phyloP scores from a whole-genome alignment of 2,329 filamentous ascomycete species.

The Aaosphaeria arxii region DNA sequence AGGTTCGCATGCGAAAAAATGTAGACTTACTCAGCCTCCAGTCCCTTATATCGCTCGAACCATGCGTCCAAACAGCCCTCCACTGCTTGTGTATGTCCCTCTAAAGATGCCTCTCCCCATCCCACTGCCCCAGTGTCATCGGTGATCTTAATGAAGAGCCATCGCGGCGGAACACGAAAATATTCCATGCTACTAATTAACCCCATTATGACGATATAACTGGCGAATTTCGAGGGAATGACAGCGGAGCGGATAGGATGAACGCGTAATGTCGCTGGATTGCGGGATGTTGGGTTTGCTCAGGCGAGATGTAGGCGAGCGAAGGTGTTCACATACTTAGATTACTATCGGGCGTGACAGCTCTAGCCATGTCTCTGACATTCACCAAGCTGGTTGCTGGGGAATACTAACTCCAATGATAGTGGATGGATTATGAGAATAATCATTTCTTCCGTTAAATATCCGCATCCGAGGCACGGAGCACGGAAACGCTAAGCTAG shows the following conservation, averaged over 20 bases:
- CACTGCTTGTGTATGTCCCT: conserved; percentile 71
- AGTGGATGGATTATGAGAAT: too few species aligned
- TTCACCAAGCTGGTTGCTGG: too few species aligned
- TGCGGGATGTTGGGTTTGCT: not conserved
- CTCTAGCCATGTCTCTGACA: too few species aligned
- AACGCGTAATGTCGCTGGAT: not conserved
- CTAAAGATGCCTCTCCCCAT: conserved; percentile 73
- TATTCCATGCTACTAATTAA: conserved; percentile 68
- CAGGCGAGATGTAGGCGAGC: too few species aligned
- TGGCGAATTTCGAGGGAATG: too few species aligned
- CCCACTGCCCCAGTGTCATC: conserved; percentile 63
- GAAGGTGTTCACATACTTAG: too few species aligned
- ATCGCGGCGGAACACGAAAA: conserved; percentile 70
- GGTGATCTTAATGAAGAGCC: conserved; percentile 75
- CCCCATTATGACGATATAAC: conserved; percentile 45
- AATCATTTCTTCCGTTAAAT: too few species aligned
- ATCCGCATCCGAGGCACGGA: too few species aligned
- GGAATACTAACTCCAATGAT: too few species aligned
- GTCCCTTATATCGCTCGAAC: conserved; percentile 59
- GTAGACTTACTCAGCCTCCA: conserved; percentile 63
- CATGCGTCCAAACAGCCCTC: conserved; percentile 71
- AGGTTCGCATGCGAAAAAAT: not conserved
- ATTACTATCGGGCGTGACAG: too few species aligned
- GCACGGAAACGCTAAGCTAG: too few species aligned
- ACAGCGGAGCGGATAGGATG: not conserved